Evolutionary conservation across 768 basidiomycete species (phyloP), one percentile per base, ranked within the genome.

Genomic region (Suillus americanus): DNA sequence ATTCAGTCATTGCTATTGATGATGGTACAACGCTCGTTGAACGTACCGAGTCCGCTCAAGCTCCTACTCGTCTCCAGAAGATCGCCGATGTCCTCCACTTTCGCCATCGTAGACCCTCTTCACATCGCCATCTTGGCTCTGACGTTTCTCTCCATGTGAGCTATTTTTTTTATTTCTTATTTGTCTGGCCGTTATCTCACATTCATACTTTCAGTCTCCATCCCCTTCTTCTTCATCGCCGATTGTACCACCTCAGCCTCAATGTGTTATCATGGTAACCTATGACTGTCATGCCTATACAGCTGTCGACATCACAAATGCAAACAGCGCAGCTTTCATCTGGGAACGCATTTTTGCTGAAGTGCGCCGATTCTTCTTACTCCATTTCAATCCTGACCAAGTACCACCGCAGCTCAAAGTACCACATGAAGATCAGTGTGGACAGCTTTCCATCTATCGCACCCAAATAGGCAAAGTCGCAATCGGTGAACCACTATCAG

Each of bases 391-490:
- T 50, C 61, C 43, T 72, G 51, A 64, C 57, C 40, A 38, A 18
- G 16, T 38, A 46, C 33, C 53, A 33, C 46, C 65, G 8, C 67
- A 94, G 92, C 80, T 95, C 66, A 86, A 88, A 72, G 90, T 98
- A 50, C 82, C 83, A 43, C 93, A 94, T 70, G 95, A 96, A 65
- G 93, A 97, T 63, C 89, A 91, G 72, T 75, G 82, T 9, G 64
- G 72, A 9, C 86, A 83, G 35, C 89, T 89, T 73, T 86, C 89
- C 30, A 90, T 99, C 62, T 95, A 92, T 79, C 90, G 88, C 66
- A 97, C 95, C 0, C 91, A 93, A 76, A 90, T 97, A 70, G 92
- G 91, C 64, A 84, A 86, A 33, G 89, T 82, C 67, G 90, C 90
- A 20, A 84, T 90, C 51, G 87, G 92, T 5, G 88, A 88, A 16